phyloP scores from a whole-genome alignment of 148 eudicot genomes.

The Vaccinium darrowii region DNA sequence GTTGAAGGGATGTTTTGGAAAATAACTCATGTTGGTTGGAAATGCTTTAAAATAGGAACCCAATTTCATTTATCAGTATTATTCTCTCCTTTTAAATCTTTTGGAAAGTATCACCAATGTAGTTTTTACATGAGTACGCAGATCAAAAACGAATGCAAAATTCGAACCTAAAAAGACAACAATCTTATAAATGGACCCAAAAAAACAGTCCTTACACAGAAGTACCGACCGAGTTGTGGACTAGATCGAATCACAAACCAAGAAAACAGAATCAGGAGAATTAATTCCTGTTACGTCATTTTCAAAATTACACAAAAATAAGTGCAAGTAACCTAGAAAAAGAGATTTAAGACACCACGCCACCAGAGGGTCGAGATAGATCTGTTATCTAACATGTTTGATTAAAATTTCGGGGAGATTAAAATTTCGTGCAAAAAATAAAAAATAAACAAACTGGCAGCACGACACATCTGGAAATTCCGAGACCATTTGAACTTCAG shows the following conservation, averaged over 20 bases:
- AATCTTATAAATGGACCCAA: background rate
- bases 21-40: too few relatives aligned
- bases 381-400: background rate
- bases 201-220: background rate
- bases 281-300: background rate
- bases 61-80: too few relatives aligned
- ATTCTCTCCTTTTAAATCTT: too few relatives aligned
- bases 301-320: background rate
- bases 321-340: background rate
- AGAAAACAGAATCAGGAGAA: conserved; percentile 4
- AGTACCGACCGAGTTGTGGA: background rate
- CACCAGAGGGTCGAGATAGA: background rate
- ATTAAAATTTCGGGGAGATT: background rate
- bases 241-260: background rate
- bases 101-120: too few relatives aligned
- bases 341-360: background rate
- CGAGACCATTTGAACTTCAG: background rate
- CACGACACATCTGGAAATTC: conserved; percentile 4
- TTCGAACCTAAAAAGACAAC: background rate
- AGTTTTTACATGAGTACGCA: background rate
- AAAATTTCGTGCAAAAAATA: background rate
- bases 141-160: background rate
- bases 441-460: background rate
- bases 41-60: too few relatives aligned
- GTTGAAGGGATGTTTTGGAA: too few relatives aligned